phyloP scores from a whole-genome alignment of 116 monocot species.

The Trichopus zeylanicus region DNA sequence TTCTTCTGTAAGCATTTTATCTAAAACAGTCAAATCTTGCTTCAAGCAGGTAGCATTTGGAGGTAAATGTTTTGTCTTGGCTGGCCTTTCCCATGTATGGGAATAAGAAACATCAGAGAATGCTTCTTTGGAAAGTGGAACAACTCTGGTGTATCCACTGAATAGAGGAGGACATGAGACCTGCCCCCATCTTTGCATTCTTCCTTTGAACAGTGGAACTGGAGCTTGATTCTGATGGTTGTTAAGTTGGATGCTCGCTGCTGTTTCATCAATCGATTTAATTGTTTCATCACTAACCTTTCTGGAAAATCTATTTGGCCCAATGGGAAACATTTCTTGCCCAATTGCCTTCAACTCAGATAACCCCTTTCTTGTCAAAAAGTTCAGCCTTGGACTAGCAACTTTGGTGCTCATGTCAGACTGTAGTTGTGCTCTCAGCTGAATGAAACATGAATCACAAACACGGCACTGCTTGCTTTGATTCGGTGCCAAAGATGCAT shows the following conservation, averaged over 20 bases:
- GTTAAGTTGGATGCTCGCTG: slow-evolving; percentile 1
- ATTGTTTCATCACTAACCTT: too few relatives aligned
- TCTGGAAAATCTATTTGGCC: slow-evolving; percentile 29
- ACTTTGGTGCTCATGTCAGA: slow-evolving; percentile 7
- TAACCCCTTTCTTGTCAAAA: slow-evolving; percentile 13
- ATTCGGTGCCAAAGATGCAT: slow-evolving; percentile 54
- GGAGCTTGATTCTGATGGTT: slow-evolving; percentile 8
- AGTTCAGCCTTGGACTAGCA: slow-evolving; percentile 28
- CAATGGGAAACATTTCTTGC: slow-evolving; percentile 18
- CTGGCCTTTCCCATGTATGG: slow-evolving; percentile 3
- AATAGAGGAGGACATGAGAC: slow-evolving; percentile 65
- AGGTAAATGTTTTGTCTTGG: slow-evolving; percentile 7
- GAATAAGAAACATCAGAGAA: slow-evolving; percentile 9
- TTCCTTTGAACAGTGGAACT: not conserved
- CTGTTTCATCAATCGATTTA: slow-evolving; percentile 12
- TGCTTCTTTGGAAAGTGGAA: slow-evolving; percentile 10
- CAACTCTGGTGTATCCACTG: slow-evolving; percentile 12
- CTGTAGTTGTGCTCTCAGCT: slow-evolving; percentile 17
- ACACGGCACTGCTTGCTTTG: slow-evolving; percentile 50
- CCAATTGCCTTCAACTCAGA: slow-evolving; percentile 19
- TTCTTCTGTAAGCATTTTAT: slow-evolving; percentile 54
- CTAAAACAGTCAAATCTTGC: slow-evolving; percentile 27
- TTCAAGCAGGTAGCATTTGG: slow-evolving; percentile 17
- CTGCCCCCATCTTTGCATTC: slow-evolving; percentile 61
- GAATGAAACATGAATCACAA: slow-evolving; percentile 61